These are phyloP conservation scores for Austroboletus festivus DNA, from an alignment of 768 basidiomycete genomes.

Conservation along the genomic window DNA sequence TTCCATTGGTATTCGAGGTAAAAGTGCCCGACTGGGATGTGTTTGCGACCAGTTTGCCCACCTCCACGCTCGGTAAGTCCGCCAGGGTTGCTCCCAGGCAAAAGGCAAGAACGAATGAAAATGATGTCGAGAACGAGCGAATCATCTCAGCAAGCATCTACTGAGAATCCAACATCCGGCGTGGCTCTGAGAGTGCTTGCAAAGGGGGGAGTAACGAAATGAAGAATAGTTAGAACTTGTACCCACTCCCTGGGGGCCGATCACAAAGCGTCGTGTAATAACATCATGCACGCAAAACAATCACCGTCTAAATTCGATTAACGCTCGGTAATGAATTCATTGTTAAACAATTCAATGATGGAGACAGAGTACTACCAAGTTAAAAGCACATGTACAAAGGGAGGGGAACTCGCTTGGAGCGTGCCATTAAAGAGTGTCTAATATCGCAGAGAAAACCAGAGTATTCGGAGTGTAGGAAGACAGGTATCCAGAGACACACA, in stretches of 20 bases:
- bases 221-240: not conserved
- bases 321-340: too few relatives aligned
- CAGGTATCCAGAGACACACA: conserved; percentile 37
- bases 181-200: not conserved
- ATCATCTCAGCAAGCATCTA: conserved; percentile 18
- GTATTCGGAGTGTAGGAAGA: conserved; percentile 24
- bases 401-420: not conserved
- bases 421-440: conserved; percentile 1
- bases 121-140: conserved; percentile 10
- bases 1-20: conserved; percentile 36
- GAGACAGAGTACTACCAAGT: not conserved
- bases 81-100: conserved; percentile 10
- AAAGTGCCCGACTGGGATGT: conserved; percentile 12
- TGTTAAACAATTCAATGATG: not conserved
- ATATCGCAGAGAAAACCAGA: conserved; percentile 11
- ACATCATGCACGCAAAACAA: not conserved
- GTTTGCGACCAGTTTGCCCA: conserved; percentile 9
- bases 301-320: not conserved
- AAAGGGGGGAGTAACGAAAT: not conserved
- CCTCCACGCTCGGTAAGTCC: conserved; percentile 13
- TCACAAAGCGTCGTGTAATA: not conserved
- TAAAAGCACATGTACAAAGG: not conserved
- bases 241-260: not conserved
- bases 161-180: conserved; percentile 20
- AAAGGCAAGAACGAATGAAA: conserved; percentile 8